phyloP scores from a whole-genome alignment of 805 yeast genomes.

The Candida gorgasii region DNA sequence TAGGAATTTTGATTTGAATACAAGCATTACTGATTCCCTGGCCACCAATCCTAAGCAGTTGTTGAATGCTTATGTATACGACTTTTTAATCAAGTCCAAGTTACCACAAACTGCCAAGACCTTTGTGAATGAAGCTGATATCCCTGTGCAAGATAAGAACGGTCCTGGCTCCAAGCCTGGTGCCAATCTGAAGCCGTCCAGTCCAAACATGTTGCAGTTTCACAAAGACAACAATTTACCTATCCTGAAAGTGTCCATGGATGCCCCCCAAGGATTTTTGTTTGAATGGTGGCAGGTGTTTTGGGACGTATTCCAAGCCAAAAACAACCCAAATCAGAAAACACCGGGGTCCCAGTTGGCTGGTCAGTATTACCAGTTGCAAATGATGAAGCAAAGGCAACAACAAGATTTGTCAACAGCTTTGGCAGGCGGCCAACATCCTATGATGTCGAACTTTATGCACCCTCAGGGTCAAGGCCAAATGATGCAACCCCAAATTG shows the following conservation, averaged over 20 bases:
- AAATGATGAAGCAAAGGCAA: slow-evolving; percentile 58
- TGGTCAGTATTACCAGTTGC: slow-evolving; percentile 68
- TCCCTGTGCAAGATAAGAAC: slow-evolving; percentile 34
- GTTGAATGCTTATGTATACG: slow-evolving; percentile 83
- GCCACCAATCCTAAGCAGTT: slow-evolving; percentile 57
- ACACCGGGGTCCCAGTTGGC: slow-evolving; percentile 39
- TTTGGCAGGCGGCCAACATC: slow-evolving; percentile 1
- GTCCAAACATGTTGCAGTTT: slow-evolving; percentile 22
- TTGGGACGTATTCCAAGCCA: slow-evolving; percentile 90
- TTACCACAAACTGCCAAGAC: slow-evolving; percentile 70
- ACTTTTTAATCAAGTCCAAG: slow-evolving; percentile 75
- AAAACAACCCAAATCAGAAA: slow-evolving; percentile 46
- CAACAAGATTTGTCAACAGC: slow-evolving; percentile 42
- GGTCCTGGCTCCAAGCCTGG: background rate
- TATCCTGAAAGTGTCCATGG: slow-evolving; percentile 57
- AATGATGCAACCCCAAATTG: slow-evolving; percentile 5
- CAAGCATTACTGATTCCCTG: slow-evolving; percentile 34
- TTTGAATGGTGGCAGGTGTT: slow-evolving; percentile 96
- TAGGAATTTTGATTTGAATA: slow-evolving; percentile 7
- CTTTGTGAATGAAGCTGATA: slow-evolving; percentile 76
- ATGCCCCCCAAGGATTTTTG: slow-evolving; percentile 83
- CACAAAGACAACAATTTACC: slow-evolving; percentile 48
- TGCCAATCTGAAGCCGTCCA: slow-evolving; percentile 1
- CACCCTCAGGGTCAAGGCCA: slow-evolving; percentile 7
- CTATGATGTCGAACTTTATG: slow-evolving; percentile 6